phyloP scores from a whole-genome alignment of 2,329 filamentous ascomycete genomes.

The Geoglossum cookeanum region DNA sequence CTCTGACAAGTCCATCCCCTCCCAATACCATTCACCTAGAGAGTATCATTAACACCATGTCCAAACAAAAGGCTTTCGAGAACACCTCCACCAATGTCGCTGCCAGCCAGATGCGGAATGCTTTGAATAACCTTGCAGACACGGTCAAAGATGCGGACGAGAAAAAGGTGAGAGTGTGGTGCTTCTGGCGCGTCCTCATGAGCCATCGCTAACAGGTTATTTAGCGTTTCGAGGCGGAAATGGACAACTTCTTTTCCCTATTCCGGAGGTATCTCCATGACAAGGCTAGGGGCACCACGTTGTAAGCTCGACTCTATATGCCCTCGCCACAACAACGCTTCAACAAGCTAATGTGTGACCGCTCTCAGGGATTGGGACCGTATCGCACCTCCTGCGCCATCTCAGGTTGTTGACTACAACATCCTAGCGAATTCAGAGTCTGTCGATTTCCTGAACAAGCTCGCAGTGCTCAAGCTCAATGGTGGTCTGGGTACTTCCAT shows the following conservation, averaged over 20 bases:
- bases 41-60: background rate
- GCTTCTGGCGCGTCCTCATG: conserved; percentile 2
- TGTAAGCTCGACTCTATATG: conserved; percentile 31
- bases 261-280: conserved; percentile 98
- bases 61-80: conserved; percentile 62
- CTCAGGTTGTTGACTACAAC: conserved; percentile 90
- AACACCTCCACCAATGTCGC: conserved; percentile 98
- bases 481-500: conserved; percentile 98
- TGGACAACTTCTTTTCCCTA: conserved; percentile 99
- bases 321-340: background rate
- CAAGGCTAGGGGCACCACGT: conserved; percentile 90
- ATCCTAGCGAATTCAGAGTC: conserved; percentile 77
- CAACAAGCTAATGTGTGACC: background rate
- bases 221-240: conserved; percentile 91
- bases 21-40: background rate
- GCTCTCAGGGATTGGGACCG: conserved; percentile 74
- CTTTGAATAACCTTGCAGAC: conserved; percentile 80
- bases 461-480: conserved; percentile 97
- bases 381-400: conserved; percentile 79
- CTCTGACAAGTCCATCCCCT: background rate
- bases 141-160: conserved; percentile 63
- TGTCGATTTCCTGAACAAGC: conserved; percentile 87
- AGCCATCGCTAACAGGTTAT: background rate
- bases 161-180: conserved; percentile 49
- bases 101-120: conserved; percentile 97